Evolutionary conservation across 2,329 filamentous ascomycete genomes (phyloP).

Genomic region (Calonectria fujianensis): DNA sequence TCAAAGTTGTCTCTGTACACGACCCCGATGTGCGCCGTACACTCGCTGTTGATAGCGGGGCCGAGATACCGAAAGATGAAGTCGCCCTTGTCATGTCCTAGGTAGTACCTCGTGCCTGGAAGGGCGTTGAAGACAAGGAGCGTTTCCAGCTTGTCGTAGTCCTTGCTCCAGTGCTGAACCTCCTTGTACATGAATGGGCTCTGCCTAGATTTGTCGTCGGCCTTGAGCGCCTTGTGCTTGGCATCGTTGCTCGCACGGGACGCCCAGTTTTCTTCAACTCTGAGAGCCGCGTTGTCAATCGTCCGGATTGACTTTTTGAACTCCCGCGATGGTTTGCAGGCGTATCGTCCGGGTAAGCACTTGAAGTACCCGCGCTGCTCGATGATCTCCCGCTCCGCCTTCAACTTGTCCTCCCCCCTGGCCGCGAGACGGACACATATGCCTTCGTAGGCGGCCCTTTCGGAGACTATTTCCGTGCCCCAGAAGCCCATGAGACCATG

Average conservation of each 20-base stretch:
- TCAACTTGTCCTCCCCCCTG: background rate
- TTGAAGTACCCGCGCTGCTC: conserved; percentile 17
- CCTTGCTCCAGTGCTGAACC: background rate
- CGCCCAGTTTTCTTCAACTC: conserved; percentile 30
- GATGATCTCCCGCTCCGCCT: conserved; percentile 10
- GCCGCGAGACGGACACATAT: background rate
- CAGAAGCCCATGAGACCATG: background rate
- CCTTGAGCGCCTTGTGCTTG: background rate
- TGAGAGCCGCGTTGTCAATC: conserved; percentile 14
- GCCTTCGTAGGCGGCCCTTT: background rate
- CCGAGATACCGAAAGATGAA: conserved; percentile 54
- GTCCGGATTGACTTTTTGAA: background rate
- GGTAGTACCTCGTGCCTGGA: conserved; percentile 47
- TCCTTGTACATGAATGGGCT: background rate
- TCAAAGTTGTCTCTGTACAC: conserved; percentile 1
- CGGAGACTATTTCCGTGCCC: background rate
- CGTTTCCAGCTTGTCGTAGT: background rate
- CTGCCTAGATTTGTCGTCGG: conserved; percentile 7
- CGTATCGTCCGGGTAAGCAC: background rate
- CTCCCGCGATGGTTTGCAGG: background rate
- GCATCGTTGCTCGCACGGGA: background rate
- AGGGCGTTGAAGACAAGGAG: conserved; percentile 30
- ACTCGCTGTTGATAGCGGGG: background rate
- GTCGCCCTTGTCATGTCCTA: conserved; percentile 50
- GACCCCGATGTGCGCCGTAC: background rate